Conservation (phyloP, 2,329 filamentous ascomycete genomes). For the Sphaerulina musiva region DNA sequence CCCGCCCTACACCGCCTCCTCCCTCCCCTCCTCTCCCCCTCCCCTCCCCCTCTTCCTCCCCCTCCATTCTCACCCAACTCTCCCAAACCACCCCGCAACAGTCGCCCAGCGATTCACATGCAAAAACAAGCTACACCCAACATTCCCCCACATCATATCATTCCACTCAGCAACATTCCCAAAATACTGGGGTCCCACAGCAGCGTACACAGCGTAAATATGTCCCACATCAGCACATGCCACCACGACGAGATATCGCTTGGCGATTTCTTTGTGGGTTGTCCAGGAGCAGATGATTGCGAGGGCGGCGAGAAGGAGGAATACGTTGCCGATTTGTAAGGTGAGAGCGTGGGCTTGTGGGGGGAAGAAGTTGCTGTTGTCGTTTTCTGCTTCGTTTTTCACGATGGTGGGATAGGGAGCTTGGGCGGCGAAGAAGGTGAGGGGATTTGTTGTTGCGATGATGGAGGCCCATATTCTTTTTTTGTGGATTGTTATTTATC, state of each 20-base stretch:
- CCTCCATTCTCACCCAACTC: neutral
- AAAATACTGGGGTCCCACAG: constrained; percentile 13
- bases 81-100: constrained; percentile 14
- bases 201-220: constrained; percentile 17
- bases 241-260: constrained; percentile 14
- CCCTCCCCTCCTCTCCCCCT: too few relatives aligned
- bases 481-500: neutral
- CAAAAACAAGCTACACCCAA: constrained; percentile 14
- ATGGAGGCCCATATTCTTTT: constrained; percentile 16
- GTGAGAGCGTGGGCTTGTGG: constrained; percentile 17
- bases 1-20: too few relatives aligned
- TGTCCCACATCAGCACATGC: constrained; percentile 19
- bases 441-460: constrained; percentile 4
- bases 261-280: constrained; percentile 5
- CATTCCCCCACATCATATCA: constrained; percentile 19
- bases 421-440: constrained; percentile 16
- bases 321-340: constrained; percentile 14
- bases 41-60: neutral
- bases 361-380: neutral
- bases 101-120: constrained; percentile 15
- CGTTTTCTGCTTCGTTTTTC: too few relatives aligned
- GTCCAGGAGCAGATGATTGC: constrained; percentile 22
- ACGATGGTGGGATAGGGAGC: constrained; percentile 5
- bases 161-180: constrained; percentile 14
- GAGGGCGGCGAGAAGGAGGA: constrained; percentile 17